Base-by-base conservation (phyloP, 1,284 basidiomycete species). In the Moniliophthora roreri region DNA sequence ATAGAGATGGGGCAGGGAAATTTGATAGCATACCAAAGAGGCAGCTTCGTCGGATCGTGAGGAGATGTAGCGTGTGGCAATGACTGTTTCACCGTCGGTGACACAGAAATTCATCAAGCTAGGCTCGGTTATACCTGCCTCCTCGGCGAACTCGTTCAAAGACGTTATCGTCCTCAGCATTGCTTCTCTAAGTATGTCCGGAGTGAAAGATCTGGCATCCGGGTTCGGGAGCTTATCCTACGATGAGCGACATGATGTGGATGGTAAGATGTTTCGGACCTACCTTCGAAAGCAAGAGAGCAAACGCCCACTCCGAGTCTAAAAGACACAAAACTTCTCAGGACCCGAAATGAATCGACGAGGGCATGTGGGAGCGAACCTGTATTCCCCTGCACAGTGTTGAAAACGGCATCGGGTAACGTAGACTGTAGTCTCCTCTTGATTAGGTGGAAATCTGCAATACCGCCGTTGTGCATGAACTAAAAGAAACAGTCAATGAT, bases 231-330 rank as follows among this genome's bases (percentile, higher is more conserved):
- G 79, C 91, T 95, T 10, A 57, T 24, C 28, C 28, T 6, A 32
- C 10, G n/a, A 56, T 40, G 11, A 13, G 34, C 54, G 56, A 52
- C 47, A 51, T 2, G 57, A 59, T 51, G 36, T 55, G 26, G 37
- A 39, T 21, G 32, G 46, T 48, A 6, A 9, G 45, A 41, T 24
- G 48, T 15, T 32, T 47, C 44, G 28, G 7, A 60, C 72, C 46
- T 48, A 87, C 93, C 75, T 91, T 93, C 2, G 92, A 91, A 20
- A 98, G 72, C 68, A 95, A 92, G 46, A 96, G 73, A 9, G 92
- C 94, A 65, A 97, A 98, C 6, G 92, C 88, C 93, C 94, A 97
- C 77, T 98, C 93, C 1, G 93, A 95, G 69, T 96, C 93, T 91
- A 60, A n/a, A 45, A 45, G 9, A 41, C 48, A 50, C 28, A 21